phyloP scores from a whole-genome alignment of 2,329 filamentous ascomycete genomes.

The Cordyceps fumosorosea region DNA sequence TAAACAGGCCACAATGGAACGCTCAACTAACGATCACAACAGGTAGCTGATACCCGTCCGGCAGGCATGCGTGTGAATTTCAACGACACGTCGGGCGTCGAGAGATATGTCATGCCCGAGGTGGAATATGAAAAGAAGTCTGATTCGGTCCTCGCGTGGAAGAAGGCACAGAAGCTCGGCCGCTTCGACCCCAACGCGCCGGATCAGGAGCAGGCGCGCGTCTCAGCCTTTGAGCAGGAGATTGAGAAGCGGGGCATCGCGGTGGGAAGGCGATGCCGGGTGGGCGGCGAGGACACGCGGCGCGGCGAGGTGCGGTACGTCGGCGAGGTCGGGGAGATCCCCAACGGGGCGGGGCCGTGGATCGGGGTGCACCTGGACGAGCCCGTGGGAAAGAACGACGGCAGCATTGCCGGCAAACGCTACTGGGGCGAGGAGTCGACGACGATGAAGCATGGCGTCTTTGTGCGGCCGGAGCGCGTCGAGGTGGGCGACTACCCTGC shows the following conservation, averaged over 20 bases:
- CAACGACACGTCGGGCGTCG: conserved; percentile 71
- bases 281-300: conserved; percentile 60
- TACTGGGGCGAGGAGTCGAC: conserved; percentile 64
- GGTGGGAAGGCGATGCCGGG: conserved; percentile 56
- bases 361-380: conserved; percentile 71
- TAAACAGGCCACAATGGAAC: not conserved
- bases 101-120: conserved; percentile 85
- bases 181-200: conserved; percentile 86
- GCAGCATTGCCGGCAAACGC: conserved; percentile 57
- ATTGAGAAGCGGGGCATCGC: conserved; percentile 61
- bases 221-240: conserved; percentile 62
- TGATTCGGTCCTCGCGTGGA: conserved; percentile 91
- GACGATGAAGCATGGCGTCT: conserved; percentile 64
- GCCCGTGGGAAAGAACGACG: conserved; percentile 77
- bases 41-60: conserved; percentile 79
- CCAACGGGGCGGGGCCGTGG: conserved; percentile 59
- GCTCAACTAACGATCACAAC: conserved; percentile 13
- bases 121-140: conserved; percentile 79
- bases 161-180: conserved; percentile 89
- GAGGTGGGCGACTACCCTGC: conserved; percentile 68
- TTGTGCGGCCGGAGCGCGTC: conserved; percentile 71
- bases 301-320: conserved; percentile 67
- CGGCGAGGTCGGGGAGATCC: conserved; percentile 68
- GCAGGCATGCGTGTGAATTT: conserved; percentile 70
- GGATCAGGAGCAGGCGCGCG: conserved; percentile 64